Conservation (phyloP, 2,329 filamentous ascomycete genomes). For the Teratosphaeria pseudoeucalypti region DNA sequence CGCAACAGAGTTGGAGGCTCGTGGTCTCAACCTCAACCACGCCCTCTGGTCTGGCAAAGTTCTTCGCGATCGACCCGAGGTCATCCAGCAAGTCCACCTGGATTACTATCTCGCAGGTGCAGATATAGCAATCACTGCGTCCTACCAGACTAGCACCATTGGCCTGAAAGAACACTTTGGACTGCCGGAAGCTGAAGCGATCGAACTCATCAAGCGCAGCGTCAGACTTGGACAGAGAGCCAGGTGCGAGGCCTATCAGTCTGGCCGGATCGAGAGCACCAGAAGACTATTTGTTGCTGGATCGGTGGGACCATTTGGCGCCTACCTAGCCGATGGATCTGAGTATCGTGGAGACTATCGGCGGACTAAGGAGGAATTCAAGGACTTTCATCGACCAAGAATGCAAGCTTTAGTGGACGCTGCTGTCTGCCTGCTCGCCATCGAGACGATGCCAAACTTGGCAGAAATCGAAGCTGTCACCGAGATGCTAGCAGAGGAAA, state of each 20-base stretch:
- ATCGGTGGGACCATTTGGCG: constrained; percentile 39
- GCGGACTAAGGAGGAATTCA: constrained; percentile 20
- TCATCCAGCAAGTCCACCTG: constrained; percentile 34
- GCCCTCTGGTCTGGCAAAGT: constrained; percentile 37
- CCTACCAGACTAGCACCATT: constrained; percentile 36
- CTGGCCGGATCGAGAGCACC: not conserved
- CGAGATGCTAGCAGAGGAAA: constrained; percentile 27
- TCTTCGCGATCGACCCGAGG: constrained; percentile 29
- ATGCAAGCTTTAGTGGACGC: constrained; percentile 32
- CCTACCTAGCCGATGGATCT: constrained; percentile 36
- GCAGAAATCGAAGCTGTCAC: constrained; percentile 31
- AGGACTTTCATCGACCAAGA: constrained; percentile 34
- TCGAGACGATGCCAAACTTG: constrained; percentile 36
- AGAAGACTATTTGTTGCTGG: constrained; percentile 31
- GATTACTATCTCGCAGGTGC: constrained; percentile 37
- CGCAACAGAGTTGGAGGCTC: constrained; percentile 37
- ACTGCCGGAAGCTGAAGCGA: constrained; percentile 24
- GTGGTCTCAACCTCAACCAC: constrained; percentile 33
- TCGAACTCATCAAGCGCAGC: constrained; percentile 30
- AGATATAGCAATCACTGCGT: constrained; percentile 38
- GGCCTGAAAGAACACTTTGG: constrained; percentile 31
- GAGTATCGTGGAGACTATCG: constrained; percentile 38
- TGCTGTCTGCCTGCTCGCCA: constrained; percentile 34
- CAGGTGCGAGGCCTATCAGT: constrained; percentile 20
- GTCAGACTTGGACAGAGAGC: constrained; percentile 32